Evolutionary conservation across 495 filamentous ascomycete species (phyloP).

Genomic region (Margaritispora aquatica): DNA sequence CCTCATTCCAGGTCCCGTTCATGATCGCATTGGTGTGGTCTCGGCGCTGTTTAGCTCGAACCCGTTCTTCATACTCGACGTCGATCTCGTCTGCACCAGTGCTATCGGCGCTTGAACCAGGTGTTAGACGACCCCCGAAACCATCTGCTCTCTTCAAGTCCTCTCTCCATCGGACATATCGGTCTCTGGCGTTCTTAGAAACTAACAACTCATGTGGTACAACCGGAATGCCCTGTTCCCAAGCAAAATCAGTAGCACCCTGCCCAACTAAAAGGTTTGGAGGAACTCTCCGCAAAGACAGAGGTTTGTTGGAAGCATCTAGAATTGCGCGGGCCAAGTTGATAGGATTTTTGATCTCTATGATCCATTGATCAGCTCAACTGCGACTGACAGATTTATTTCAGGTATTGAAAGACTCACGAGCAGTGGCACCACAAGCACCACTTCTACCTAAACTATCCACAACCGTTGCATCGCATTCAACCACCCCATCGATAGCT

Average conservation of each 20-base stretch:
- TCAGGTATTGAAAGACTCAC: constrained; percentile 45
- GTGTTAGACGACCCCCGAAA: constrained; percentile 15
- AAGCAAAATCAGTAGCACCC: constrained; percentile 81
- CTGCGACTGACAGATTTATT: background rate
- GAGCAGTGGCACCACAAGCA: constrained; percentile 80
- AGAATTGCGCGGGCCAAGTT: constrained; percentile 77
- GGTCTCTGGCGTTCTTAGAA: constrained; percentile 63
- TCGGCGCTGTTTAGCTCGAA: constrained; percentile 22
- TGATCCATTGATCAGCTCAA: background rate
- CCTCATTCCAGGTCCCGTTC: constrained; percentile 55
- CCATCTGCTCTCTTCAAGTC: constrained; percentile 56
- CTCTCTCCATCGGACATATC: constrained; percentile 68
- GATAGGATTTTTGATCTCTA: constrained; percentile 91
- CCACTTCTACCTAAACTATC: constrained; percentile 89
- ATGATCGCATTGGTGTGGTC: constrained; percentile 46
- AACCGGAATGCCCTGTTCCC: constrained; percentile 62
- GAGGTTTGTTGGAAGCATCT: constrained; percentile 59
- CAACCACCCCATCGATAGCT: constrained; percentile 81
- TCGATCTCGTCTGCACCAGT: constrained; percentile 15
- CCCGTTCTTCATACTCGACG: constrained; percentile 19
- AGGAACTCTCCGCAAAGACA: constrained; percentile 81
- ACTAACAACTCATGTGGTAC: constrained; percentile 67
- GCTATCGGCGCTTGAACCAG: constrained; percentile 13
- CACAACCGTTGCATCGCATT: constrained; percentile 89
- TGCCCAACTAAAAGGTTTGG: constrained; percentile 84